Conservation (phyloP, 495 filamentous ascomycete species). For the Xylaria longipes region DNA sequence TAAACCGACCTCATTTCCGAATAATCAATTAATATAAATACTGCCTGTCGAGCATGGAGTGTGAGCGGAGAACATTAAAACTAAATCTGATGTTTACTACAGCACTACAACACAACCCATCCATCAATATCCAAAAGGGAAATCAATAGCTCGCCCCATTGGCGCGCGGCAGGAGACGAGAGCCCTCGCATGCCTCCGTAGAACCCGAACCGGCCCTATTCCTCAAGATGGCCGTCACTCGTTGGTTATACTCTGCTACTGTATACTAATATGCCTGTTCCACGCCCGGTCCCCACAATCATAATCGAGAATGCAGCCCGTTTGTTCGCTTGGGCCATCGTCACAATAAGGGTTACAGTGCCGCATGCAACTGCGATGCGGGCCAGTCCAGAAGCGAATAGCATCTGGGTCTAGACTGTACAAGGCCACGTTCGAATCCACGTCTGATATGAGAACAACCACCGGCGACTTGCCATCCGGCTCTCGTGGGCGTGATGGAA, state of each 20-base stretch:
- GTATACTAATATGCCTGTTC: neutral
- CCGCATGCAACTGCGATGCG: slow-evolving; percentile 14
- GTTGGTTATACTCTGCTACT: neutral
- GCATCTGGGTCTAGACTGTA: slow-evolving; percentile 7
- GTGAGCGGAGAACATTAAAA: slow-evolving; percentile 11
- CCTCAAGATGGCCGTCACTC: neutral
- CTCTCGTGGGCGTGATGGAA: neutral
- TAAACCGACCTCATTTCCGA: neutral
- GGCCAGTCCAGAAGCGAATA: slow-evolving; percentile 17
- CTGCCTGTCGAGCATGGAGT: neutral
- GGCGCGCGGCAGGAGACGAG: slow-evolving; percentile 23
- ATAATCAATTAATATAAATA: slow-evolving; percentile 10
- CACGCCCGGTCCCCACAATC: slow-evolving; percentile 11
- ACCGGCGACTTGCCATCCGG: neutral
- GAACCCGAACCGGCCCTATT: slow-evolving; percentile 9
- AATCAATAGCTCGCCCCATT: slow-evolving; percentile 6
- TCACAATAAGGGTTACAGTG: slow-evolving; percentile 23
- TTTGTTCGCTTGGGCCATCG: slow-evolving; percentile 19
- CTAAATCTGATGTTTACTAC: slow-evolving; percentile 13
- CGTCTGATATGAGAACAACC: slow-evolving; percentile 7
- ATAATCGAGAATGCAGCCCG: slow-evolving; percentile 6
- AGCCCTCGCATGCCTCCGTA: slow-evolving; percentile 1
- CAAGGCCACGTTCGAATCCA: slow-evolving; percentile 1
- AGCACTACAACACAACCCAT: slow-evolving; percentile 11
- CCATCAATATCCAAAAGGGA: slow-evolving; percentile 13